Conservation (phyloP, 1,284 basidiomycete genomes). For the Cryptococcus sp. region DNA sequence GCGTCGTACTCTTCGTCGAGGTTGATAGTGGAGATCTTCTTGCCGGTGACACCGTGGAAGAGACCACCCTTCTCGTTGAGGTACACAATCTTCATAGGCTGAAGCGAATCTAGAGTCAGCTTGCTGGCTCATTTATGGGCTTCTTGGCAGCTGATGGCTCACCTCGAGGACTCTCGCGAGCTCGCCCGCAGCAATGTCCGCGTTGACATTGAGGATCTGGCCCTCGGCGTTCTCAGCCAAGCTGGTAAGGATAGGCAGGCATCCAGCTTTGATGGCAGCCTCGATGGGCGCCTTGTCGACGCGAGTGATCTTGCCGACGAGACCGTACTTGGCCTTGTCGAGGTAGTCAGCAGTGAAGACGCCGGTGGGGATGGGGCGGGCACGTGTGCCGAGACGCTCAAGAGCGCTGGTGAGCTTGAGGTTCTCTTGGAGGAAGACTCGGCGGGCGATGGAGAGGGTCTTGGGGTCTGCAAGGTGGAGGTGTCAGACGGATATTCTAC, state of each 20-base stretch:
- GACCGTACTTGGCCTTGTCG: slow-evolving; percentile 89
- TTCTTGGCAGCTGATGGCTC: slow-evolving; percentile 9
- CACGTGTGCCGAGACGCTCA: slow-evolving; percentile 88
- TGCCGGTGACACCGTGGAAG: slow-evolving; percentile 93
- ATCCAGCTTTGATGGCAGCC: slow-evolving; percentile 89
- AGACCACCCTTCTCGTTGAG: slow-evolving; percentile 98
- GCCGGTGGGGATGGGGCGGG: slow-evolving; percentile 91
- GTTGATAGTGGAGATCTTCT: slow-evolving; percentile 95
- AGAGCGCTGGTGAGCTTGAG: slow-evolving; percentile 86
- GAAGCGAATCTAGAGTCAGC: not conserved
- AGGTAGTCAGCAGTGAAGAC: slow-evolving; percentile 95
- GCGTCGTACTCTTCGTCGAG: slow-evolving; percentile 98
- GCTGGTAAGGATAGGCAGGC: slow-evolving; percentile 88
- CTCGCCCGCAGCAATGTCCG: slow-evolving; percentile 93
- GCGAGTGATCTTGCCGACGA: slow-evolving; percentile 88
- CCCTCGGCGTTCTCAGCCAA: slow-evolving; percentile 88
- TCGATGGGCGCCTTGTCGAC: slow-evolving; percentile 94
- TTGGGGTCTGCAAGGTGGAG: slow-evolving; percentile 66
- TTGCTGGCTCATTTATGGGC: not conserved
- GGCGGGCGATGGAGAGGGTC: slow-evolving; percentile 86
- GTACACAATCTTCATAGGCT: slow-evolving; percentile 97
- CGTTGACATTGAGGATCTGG: slow-evolving; percentile 95
- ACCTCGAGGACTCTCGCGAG: slow-evolving; percentile 88
- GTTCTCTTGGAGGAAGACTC: slow-evolving; percentile 95
- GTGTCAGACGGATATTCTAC: not conserved